Evolutionary conservation across 1,139 yeast genomes (phyloP).

Genomic region (Geotrichum aggregatum): DNA sequence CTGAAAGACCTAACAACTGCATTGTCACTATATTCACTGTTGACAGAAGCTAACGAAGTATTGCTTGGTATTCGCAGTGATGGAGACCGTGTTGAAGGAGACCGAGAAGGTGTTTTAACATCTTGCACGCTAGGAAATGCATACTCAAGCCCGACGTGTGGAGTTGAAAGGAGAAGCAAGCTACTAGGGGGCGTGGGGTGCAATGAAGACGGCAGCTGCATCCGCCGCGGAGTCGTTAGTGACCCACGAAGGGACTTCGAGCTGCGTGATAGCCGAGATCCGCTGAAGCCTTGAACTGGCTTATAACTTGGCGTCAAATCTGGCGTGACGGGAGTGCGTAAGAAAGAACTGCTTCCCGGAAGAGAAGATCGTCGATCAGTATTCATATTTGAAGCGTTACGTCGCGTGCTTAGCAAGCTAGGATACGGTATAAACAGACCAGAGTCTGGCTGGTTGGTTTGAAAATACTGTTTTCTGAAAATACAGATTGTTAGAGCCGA

Average conservation of each 20-base stretch:
- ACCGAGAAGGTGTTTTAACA: background rate
- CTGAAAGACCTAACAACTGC: background rate
- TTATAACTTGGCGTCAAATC: background rate
- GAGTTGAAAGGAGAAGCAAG: background rate
- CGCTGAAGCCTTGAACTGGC: background rate
- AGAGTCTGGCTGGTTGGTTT: conserved; percentile 22
- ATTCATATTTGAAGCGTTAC: background rate
- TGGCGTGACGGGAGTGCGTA: background rate
- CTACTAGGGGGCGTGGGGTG: background rate
- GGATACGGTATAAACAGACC: conserved; percentile 27
- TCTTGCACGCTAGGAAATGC: conserved; percentile 10
- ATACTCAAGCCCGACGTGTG: conserved; percentile 4
- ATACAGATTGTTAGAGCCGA: background rate
- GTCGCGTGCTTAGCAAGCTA: conserved; percentile 4
- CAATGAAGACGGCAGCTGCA: background rate
- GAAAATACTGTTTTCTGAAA: conserved; percentile 17
- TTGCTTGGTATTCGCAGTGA: background rate
- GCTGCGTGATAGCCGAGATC: background rate
- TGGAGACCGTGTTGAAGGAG: background rate
- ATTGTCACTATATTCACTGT: conserved; percentile 4
- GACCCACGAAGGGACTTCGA: background rate
- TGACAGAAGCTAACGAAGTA: background rate
- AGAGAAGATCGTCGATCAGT: conserved; percentile 7
- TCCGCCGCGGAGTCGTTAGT: background rate
- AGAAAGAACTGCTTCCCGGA: background rate